Evolutionary conservation across 768 basidiomycete genomes (phyloP), one percentile per base, ranked within the genome.

Genomic region (Gloeophyllum trabeum): DNA sequence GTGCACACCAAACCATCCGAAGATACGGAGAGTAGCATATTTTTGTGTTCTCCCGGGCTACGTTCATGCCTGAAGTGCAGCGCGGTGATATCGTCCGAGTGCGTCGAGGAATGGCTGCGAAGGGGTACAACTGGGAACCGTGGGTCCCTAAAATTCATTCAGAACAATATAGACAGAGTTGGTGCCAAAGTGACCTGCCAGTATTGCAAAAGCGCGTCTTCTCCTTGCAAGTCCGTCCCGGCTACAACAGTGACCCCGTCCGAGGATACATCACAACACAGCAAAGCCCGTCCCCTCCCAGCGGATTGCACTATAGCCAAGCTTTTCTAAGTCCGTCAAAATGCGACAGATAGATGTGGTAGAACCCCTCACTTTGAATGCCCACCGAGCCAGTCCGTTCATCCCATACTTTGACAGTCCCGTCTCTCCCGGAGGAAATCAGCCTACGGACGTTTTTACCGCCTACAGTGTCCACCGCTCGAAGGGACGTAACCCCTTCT

Each of bases 41-140:
- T 40, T 35, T 42, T 19, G 16, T 42, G 14, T 39, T 24, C 24
- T 39, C 13, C 2, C 16, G 20, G 16, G 30, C 7, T 5, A 2
- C 36, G 4, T 28, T 46, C 39, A 51, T 64, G 61, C n/a, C n/a
- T n/a, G 43, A 86, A 86, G 41, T 73, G 71, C 0, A 94, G 59
- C 4, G 75, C 67, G 0, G 92, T 94, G 43, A 97, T 76, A 54
- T 97, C 92, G 59, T 97, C 92, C 2, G 91, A 93, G 54, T 97
- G 92, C 0, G 89, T 90, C 2, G 84, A 87, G 3, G 75, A 64
- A 59, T 96, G 91, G n/a, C 65, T 67, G 24, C 86, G 76, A 1
- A 89, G 54, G 3, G 82, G 83, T 1, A 72, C 67, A 2, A 65
- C 68, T 6, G 89, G 77, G 42, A 78, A 75, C n/a, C 92, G 76